A percentile compares a stretch with the other conserved stretches of the same genome.
phyloP scores from a whole-genome alignment of 2,329 filamentous ascomycete genomes.

The Elsinoe batatas region DNA sequence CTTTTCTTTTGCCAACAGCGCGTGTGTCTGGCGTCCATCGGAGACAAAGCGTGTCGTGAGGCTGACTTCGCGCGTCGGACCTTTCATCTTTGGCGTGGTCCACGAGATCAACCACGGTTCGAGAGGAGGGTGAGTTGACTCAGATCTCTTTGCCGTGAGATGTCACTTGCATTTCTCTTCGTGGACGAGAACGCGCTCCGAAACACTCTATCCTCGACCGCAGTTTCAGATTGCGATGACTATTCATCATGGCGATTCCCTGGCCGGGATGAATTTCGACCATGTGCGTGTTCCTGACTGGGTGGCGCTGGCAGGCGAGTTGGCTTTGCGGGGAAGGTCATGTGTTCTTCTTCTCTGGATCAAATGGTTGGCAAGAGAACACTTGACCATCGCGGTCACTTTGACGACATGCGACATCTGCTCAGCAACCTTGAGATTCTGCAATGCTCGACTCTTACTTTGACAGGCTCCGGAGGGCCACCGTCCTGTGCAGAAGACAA shows the following conservation, averaged over 20 bases:
- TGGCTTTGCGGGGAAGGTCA: conserved; percentile 5
- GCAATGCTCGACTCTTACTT: no score
- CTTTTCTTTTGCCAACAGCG: neutral
- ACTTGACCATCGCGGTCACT: neutral
- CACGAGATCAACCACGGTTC: conserved; percentile 5
- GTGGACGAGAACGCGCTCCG: neutral
- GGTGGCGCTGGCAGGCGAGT: neutral
- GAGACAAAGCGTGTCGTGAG: neutral
- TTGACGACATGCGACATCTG: no score
- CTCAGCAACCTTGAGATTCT: no score
- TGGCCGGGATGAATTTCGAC: neutral
- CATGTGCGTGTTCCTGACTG: neutral
- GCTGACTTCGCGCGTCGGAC: conserved; percentile 5
- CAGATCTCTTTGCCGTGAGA: conserved; percentile 4
- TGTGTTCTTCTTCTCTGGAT: neutral
- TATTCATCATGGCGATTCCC: neutral
- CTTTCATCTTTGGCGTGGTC: neutral
- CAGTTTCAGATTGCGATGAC: neutral
- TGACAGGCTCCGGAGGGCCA: no score
- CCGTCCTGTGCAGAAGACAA: no score
- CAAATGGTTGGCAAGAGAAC: neutral
- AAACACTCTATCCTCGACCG: neutral
- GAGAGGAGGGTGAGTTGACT: neutral
- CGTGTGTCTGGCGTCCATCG: conserved; percentile 1
- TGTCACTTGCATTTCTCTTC: neutral